Conservation (phyloP, 805 yeast species). For the Candida loeiensis region DNA sequence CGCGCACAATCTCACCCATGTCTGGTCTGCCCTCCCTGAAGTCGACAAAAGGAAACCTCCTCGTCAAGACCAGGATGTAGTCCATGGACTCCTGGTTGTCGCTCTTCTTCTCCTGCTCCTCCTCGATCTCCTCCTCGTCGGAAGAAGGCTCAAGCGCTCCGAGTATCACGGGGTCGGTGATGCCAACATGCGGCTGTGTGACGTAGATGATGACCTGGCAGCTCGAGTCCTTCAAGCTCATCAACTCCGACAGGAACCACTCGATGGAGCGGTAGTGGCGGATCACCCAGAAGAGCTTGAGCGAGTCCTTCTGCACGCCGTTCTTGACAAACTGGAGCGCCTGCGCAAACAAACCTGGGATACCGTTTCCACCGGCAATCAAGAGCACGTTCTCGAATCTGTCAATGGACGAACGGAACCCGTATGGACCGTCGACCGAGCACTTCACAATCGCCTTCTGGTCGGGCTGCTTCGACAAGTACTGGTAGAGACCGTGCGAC, state of each 20-base stretch:
- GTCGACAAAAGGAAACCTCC: conserved; percentile 34
- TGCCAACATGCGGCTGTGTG: conserved; percentile 29
- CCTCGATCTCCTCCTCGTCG: conserved; percentile 12
- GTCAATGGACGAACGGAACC: conserved; percentile 28
- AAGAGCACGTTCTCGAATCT: conserved; percentile 27
- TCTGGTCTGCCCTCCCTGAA: conserved; percentile 46
- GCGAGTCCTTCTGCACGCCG: conserved; percentile 6
- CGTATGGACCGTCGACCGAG: conserved; percentile 40
- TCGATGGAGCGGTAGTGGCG: conserved; percentile 38
- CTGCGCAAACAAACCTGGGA: conserved; percentile 36
- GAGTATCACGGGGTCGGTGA: conserved; percentile 12
- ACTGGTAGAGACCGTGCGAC: conserved; percentile 34
- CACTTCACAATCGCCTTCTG: conserved; percentile 28
- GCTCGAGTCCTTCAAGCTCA: conserved; percentile 27
- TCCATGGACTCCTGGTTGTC: conserved; percentile 11
- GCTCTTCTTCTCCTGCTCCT: conserved; percentile 14
- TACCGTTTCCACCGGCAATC: conserved; percentile 40
- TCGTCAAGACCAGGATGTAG: conserved; percentile 15
- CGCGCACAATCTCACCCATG: conserved; percentile 27
- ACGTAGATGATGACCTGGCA: conserved; percentile 41
- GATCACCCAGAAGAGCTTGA: conserved; percentile 38
- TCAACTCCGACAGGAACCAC: conserved; percentile 38
- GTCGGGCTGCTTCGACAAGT: conserved; percentile 30
- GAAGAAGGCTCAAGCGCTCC: conserved; percentile 9
- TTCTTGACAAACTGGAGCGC: conserved; percentile 24